Percentiles rank a stretch among this genome's conserved stretches.
phyloP scores from a whole-genome alignment of 768 basidiomycete genomes.

The Cystofilobasidium ferigula region DNA sequence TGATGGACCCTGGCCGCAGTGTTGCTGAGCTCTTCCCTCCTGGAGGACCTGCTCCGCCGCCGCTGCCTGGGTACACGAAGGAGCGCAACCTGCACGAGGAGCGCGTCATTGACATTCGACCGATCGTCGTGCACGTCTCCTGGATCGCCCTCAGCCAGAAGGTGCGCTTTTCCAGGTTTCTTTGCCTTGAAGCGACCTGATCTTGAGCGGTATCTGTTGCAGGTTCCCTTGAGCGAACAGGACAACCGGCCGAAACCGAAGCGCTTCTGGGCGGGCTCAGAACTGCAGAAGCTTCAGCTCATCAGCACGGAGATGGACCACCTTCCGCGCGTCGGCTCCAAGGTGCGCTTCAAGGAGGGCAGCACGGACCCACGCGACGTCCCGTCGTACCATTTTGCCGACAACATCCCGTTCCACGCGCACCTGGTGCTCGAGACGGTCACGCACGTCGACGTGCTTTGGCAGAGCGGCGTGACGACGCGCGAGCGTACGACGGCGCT shows the following conservation, averaged over 20 bases:
- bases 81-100: constrained; percentile 19
- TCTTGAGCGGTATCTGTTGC: constrained; percentile 30
- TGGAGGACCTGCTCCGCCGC: neutral
- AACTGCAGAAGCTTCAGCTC: constrained; percentile 54
- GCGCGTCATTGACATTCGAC: constrained; percentile 10
- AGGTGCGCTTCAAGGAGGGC: constrained; percentile 30
- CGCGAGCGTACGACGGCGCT: constrained; percentile 56
- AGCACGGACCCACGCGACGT: constrained; percentile 41
- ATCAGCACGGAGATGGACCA: constrained; percentile 52
- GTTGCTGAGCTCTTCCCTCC: constrained; percentile 39
- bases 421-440: constrained; percentile 59
- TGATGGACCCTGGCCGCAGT: constrained; percentile 15
- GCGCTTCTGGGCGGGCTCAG: constrained; percentile 60
- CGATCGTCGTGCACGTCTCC: constrained; percentile 60
- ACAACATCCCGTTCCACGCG: constrained; percentile 42
- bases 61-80: constrained; percentile 33
- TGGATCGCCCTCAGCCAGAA: constrained; percentile 84
- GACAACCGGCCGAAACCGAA: constrained; percentile 54
- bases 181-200: neutral
- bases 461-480: constrained; percentile 64
- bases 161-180: constrained; percentile 38
- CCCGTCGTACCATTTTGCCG: constrained; percentile 55
- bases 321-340: constrained; percentile 63
- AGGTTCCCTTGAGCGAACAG: constrained; percentile 56
- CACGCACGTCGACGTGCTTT: constrained; percentile 61